Conservation (phyloP, 352 stramenopile species). For the Pythium rhizo-oryzae region DNA sequence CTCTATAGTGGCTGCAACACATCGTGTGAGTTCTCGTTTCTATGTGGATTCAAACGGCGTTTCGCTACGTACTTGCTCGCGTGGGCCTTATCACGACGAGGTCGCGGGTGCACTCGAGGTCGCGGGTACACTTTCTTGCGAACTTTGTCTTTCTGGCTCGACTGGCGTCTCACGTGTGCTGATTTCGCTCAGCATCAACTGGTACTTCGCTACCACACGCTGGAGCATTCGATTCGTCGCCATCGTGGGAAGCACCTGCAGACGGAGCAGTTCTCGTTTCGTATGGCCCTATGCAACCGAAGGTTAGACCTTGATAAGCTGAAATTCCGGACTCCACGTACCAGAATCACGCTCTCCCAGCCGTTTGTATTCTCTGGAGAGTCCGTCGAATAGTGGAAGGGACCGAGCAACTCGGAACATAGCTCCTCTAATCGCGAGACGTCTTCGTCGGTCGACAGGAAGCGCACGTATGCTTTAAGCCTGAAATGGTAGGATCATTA, state of each 20-base stretch:
- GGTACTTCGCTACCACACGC: constrained; percentile 84
- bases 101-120: neutral
- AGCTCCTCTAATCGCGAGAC: constrained; percentile 74
- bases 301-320: neutral
- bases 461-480: constrained; percentile 82
- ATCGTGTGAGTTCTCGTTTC: too few relatives aligned
- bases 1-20: too few relatives aligned
- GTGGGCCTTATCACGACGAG: neutral
- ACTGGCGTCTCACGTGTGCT: constrained; percentile 35
- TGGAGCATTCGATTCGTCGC: constrained; percentile 80
- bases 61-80: neutral
- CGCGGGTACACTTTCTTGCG: too few relatives aligned
- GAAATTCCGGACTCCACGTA: neutral
- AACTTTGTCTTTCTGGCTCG: neutral
- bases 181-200: constrained; percentile 83
- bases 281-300: constrained; percentile 47
- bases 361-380: neutral
- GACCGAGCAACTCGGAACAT: constrained; percentile 78
- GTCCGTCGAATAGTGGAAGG: constrained; percentile 57
- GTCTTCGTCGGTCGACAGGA: constrained; percentile 80
- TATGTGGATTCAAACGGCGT: too few relatives aligned
- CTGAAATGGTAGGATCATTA: constrained; percentile 26
- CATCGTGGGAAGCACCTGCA: constrained; percentile 75
- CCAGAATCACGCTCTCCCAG: constrained; percentile 19
- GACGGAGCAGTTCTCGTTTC: constrained; percentile 79